Percentiles rank a stretch among this genome's conserved stretches.
These are phyloP conservation scores for Macrophomina tecta DNA, from an alignment of 2,329 filamentous ascomycete genomes.

Conservation along the genomic window DNA sequence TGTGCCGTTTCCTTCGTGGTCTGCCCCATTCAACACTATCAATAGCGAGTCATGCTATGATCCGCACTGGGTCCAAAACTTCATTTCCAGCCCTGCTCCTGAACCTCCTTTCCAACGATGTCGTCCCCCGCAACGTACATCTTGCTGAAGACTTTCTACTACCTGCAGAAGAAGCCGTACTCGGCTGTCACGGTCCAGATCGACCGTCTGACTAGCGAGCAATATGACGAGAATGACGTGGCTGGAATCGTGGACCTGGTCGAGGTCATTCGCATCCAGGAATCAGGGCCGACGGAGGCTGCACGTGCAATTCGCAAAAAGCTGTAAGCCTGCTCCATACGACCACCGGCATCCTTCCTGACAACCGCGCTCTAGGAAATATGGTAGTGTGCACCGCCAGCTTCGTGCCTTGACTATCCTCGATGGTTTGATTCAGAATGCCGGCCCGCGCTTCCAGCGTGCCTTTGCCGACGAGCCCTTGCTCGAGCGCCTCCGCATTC, in stretches of 20 bases:
- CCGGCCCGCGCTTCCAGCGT: constrained; percentile 83
- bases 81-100: constrained; percentile 25
- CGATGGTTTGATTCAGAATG: constrained; percentile 94
- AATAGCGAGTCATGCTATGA: constrained; percentile 26
- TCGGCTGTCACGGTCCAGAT: constrained; percentile 92
- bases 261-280: constrained; percentile 90
- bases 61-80: constrained; percentile 20
- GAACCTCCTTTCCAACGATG: constrained; percentile 25
- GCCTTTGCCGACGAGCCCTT: constrained; percentile 89
- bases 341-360: not conserved
- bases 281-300: constrained; percentile 84
- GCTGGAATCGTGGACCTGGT: constrained; percentile 92
- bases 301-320: constrained; percentile 95
- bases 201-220: constrained; percentile 86
- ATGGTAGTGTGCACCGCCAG: constrained; percentile 92
- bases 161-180: constrained; percentile 75
- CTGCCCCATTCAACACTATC: constrained; percentile 20
- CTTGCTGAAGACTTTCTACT: constrained; percentile 25
- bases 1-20: not conserved
- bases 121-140: constrained; percentile 26
- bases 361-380: constrained; percentile 67
- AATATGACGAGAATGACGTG: constrained; percentile 88
- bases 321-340: constrained; percentile 60
- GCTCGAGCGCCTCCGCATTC: constrained; percentile 86
- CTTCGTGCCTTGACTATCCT: constrained; percentile 86